A percentile compares a stretch with the other conserved stretches of the same genome.
Evolutionary conservation across 768 basidiomycete species (phyloP).

Genomic region (Rhodotorula babjevae): DNA sequence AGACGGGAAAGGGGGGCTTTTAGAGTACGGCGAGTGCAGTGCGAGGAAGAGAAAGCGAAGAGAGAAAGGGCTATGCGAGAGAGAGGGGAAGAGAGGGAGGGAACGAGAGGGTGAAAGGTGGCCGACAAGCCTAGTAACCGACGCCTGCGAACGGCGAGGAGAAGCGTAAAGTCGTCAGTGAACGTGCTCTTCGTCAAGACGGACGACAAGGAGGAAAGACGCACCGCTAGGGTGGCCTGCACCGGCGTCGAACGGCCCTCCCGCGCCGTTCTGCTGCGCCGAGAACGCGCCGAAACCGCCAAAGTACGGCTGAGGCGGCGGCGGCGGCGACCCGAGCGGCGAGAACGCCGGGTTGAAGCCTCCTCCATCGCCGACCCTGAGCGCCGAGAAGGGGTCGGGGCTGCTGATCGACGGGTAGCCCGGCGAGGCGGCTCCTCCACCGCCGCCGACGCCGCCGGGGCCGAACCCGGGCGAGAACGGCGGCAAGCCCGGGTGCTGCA

Average conservation of each 20-base stretch:
- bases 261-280: neutral
- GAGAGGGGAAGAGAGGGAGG: too few species aligned
- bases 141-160: too few species aligned
- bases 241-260: neutral
- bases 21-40: too few species aligned
- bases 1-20: neutral
- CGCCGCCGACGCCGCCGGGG: too few species aligned
- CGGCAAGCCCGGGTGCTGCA: conserved; percentile 1
- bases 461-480: conserved; percentile 16
- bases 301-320: conserved; percentile 8
- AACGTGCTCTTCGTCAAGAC: neutral
- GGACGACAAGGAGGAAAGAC: neutral
- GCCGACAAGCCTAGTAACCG: too few species aligned
- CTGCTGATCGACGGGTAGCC: neutral
- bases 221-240: neutral
- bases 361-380: conserved; percentile 1
- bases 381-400: conserved; percentile 20
- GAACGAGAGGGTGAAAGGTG: neutral
- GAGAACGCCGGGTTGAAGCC: conserved; percentile 31
- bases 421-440: too few species aligned
- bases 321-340: conserved; percentile 9
- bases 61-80: too few species aligned
- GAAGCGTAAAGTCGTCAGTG: neutral
- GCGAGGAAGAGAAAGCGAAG: too few species aligned
- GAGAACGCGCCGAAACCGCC: neutral